Evolutionary conservation across 768 basidiomycete genomes (phyloP).

Genomic region (Albatrellus ellisii): DNA sequence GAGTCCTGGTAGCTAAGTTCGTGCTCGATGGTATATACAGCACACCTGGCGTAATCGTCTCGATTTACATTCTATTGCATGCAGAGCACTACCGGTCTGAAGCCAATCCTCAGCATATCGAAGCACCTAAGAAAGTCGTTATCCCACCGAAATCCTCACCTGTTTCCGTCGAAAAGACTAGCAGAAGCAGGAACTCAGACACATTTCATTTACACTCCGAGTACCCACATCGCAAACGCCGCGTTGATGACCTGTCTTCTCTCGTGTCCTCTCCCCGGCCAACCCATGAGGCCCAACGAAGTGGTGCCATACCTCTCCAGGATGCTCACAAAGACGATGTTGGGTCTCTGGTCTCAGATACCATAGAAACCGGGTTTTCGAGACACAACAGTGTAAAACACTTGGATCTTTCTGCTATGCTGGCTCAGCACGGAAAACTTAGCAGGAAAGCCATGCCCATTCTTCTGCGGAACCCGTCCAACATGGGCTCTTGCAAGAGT

Average conservation of each 20-base stretch:
- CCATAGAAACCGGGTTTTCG: neutral
- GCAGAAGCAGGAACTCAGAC: neutral
- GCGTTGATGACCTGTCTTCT: neutral
- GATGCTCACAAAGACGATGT: neutral
- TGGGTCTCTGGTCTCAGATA: too few relatives aligned
- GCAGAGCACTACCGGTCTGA: neutral
- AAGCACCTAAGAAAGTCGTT: neutral
- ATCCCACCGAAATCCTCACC: neutral
- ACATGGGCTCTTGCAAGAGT: neutral
- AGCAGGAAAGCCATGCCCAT: neutral
- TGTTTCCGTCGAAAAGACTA: neutral
- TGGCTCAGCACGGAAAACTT: neutral
- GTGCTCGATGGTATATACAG: constrained; percentile 3
- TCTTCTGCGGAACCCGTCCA: neutral
- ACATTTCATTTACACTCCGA: neutral
- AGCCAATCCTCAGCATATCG: neutral
- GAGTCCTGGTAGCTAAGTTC: neutral
- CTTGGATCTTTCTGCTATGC: neutral
- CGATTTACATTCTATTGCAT: neutral
- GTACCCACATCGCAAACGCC: neutral
- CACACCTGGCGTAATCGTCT: neutral
- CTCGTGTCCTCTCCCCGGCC: neutral
- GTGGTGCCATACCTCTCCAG: neutral
- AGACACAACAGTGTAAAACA: neutral
- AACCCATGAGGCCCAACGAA: neutral